Conservation (phyloP, 2,329 filamentous ascomycete species). For the Dactylellina parvicollis region DNA sequence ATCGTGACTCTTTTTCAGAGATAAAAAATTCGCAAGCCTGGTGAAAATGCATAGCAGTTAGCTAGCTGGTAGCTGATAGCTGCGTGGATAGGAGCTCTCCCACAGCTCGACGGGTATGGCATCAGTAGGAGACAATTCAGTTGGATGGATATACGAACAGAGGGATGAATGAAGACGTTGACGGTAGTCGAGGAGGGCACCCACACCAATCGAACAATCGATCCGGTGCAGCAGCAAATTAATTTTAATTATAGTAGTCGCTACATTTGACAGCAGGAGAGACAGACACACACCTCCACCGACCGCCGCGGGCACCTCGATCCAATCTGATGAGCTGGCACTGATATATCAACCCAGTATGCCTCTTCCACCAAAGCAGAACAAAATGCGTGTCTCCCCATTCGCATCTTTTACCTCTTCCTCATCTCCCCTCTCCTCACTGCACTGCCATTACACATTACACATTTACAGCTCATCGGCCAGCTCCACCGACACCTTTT, state of each 20-base stretch:
- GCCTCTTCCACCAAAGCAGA: slow-evolving; percentile 3
- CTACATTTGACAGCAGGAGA: slow-evolving; percentile 42
- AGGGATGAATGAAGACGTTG: too few relatives aligned
- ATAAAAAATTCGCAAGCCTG: too few relatives aligned
- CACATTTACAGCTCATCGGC: background rate
- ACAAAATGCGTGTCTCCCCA: slow-evolving; percentile 11
- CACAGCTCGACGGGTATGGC: too few relatives aligned
- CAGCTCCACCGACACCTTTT: background rate
- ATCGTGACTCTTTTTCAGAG: too few relatives aligned
- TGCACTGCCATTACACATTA: slow-evolving; percentile 1
- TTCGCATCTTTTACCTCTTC: slow-evolving; percentile 32
- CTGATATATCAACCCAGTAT: slow-evolving; percentile 46
- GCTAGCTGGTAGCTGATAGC: too few relatives aligned
- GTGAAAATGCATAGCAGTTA: too few relatives aligned
- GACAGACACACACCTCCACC: slow-evolving; percentile 36
- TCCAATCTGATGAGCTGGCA: slow-evolving; percentile 51
- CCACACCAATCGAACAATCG: slow-evolving; percentile 29
- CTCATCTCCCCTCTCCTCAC: slow-evolving; percentile 10
- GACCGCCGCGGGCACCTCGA: background rate
- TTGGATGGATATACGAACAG: too few relatives aligned
- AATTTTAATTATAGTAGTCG: slow-evolving; percentile 17
- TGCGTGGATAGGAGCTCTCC: too few relatives aligned
- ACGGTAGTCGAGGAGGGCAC: background rate
- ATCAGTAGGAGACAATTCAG: too few relatives aligned
- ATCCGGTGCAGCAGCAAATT: slow-evolving; percentile 7